A percentile compares a stretch with the other conserved stretches of the same genome.
These are phyloP conservation scores for Fusarium penzigii DNA, from an alignment of 2,329 filamentous ascomycete genomes.

Conservation along the genomic window DNA sequence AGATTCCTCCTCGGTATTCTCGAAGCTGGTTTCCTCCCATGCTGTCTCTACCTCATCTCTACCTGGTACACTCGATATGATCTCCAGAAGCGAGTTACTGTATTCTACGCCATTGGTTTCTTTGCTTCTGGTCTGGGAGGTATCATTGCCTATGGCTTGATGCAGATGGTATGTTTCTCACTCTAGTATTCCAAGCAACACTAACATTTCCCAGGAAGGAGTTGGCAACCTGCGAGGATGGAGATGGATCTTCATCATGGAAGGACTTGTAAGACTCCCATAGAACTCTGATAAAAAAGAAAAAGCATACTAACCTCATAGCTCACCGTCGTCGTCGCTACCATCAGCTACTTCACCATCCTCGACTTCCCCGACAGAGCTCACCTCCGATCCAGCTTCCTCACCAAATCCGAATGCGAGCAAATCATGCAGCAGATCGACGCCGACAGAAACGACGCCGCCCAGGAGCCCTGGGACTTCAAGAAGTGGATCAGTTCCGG, in stretches of 20 bases:
- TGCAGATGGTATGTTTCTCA: constrained; percentile 31
- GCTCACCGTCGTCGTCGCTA: constrained; percentile 7
- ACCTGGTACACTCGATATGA: constrained; percentile 70
- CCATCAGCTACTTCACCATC: constrained; percentile 19
- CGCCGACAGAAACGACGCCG: constrained; percentile 16
- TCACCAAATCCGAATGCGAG: constrained; percentile 5
- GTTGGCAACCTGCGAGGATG: constrained; percentile 44
- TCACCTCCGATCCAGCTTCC: constrained; percentile 9
- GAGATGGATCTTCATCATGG: constrained; percentile 48
- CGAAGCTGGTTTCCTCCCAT: constrained; percentile 46
- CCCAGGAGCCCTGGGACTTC: constrained; percentile 7
- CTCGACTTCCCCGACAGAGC: constrained; percentile 23
- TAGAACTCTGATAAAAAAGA: too few relatives aligned
- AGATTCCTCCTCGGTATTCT: constrained; percentile 20
- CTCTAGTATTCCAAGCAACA: not conserved
- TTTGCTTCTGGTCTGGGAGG: constrained; percentile 27
- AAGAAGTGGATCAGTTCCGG: constrained; percentile 5
- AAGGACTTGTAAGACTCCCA: constrained; percentile 3
- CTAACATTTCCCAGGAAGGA: constrained; percentile 20
- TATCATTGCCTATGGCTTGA: constrained; percentile 24
- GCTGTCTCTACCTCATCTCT: constrained; percentile 58
- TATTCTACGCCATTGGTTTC: constrained; percentile 31
- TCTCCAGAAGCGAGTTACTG: constrained; percentile 56
- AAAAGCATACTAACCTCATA: not conserved
- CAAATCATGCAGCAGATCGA: constrained; percentile 15